These are phyloP conservation scores for Davidsoniella eucalypti DNA, from an alignment of 2,329 filamentous ascomycete species.

Conservation along the genomic window DNA sequence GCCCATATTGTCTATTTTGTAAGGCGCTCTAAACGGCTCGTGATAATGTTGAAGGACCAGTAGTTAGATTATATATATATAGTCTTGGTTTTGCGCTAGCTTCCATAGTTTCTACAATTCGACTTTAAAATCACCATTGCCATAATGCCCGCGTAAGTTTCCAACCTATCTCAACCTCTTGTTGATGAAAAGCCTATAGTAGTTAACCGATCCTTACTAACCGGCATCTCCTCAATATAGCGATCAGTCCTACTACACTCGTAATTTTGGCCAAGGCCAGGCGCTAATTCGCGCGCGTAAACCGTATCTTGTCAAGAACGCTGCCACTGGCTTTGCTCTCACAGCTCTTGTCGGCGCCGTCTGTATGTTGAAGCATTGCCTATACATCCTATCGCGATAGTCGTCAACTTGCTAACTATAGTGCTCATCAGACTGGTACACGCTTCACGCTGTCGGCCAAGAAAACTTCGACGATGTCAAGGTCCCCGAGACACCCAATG, in stretches of 20 bases:
- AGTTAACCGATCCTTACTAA: not conserved
- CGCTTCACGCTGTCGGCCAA: conserved; percentile 73
- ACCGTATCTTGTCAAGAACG: conserved; percentile 84
- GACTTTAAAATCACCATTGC: no score
- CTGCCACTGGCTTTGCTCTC: conserved; percentile 61
- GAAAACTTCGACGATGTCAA: conserved; percentile 95
- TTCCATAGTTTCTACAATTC: no score
- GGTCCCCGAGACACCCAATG: conserved; percentile 54
- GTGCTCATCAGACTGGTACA: conserved; percentile 33
- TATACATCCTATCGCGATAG: not conserved
- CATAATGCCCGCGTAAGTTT: conserved; percentile 11
- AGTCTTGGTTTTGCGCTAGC: no score
- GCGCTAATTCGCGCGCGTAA: conserved; percentile 82
- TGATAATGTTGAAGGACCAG: no score
- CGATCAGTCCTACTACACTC: conserved; percentile 58
- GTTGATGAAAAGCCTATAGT: not conserved
- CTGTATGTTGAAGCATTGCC: conserved; percentile 44
- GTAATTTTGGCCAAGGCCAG: conserved; percentile 66
- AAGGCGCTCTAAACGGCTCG: no score
- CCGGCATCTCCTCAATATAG: not conserved
- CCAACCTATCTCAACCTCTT: not conserved
- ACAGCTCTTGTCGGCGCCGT: conserved; percentile 63
- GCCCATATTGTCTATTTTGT: no score
- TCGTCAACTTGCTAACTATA: not conserved
- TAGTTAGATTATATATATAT: no score